A percentile compares a stretch with the other conserved stretches of the same genome.
phyloP scores from a whole-genome alignment of 1,139 yeast genomes.

The Nakaseomyces glabratus region DNA sequence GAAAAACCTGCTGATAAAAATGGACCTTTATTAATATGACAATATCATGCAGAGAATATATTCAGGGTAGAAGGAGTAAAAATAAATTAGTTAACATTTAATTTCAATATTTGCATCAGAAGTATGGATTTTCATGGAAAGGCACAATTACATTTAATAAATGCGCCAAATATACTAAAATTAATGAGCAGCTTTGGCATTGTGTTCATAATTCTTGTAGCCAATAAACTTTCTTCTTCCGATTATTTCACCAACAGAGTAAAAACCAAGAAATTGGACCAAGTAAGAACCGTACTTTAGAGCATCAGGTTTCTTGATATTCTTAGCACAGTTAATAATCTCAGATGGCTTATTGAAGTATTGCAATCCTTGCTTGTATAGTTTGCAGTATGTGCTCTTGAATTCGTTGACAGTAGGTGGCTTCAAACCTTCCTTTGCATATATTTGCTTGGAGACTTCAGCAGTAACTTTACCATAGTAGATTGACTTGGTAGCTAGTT shows the following conservation, averaged over 20 bases:
- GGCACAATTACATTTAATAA: no score
- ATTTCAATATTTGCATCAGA: no score
- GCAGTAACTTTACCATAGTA: conserved; percentile 89
- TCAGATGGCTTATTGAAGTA: conserved; percentile 41
- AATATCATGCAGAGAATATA: no score
- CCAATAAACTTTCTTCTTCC: conserved; percentile 94
- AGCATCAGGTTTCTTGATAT: conserved; percentile 48
- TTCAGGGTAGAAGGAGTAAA: no score
- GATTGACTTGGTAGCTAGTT: conserved; percentile 40
- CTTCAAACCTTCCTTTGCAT: conserved; percentile 83
- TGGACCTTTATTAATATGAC: no score
- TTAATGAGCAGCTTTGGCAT: conserved; percentile 1
- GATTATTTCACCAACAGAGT: conserved; percentile 89
- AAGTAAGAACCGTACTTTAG: conserved; percentile 67
- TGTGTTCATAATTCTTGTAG: conserved; percentile 35
- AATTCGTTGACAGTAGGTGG: conserved; percentile 80
- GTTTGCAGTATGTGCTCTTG: conserved; percentile 60
- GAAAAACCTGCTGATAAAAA: no score
- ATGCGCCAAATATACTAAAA: background rate
- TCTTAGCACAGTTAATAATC: conserved; percentile 33
- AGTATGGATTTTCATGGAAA: no score
- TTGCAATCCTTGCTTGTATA: conserved; percentile 36
- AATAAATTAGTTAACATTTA: no score
- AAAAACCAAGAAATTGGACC: conserved; percentile 81
- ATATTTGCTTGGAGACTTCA: conserved; percentile 83